A percentile compares a stretch with the other conserved stretches of the same genome.
Conservation (phyloP, 768 basidiomycete species). For the Panaeolus cyanescens region DNA sequence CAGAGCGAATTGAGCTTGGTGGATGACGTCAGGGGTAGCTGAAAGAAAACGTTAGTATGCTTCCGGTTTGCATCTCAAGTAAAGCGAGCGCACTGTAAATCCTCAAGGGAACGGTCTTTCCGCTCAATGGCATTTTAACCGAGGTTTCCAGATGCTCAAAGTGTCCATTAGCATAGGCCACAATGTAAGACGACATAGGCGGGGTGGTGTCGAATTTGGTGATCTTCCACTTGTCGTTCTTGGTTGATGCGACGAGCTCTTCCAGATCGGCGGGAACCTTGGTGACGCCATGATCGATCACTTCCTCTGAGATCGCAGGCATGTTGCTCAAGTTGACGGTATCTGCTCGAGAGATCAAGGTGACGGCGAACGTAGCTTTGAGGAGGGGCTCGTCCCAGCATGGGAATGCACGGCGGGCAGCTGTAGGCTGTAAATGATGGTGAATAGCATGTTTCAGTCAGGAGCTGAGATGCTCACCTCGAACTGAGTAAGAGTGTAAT, state of each 20-base stretch:
- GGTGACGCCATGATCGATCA: conserved; percentile 35
- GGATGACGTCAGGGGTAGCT: conserved; percentile 83
- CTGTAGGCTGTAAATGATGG: conserved; percentile 62
- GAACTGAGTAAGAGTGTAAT: conserved; percentile 88
- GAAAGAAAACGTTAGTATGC: conserved; percentile 5
- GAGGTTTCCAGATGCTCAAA: conserved; percentile 76
- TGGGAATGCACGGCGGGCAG: conserved; percentile 80
- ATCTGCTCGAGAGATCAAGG: conserved; percentile 75
- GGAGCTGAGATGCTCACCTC: conserved; percentile 46
- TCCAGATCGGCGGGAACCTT: conserved; percentile 25
- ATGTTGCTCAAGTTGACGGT: conserved; percentile 88
- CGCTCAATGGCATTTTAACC: conserved; percentile 78
- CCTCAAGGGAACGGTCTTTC: conserved; percentile 78
- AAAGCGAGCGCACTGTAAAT: conserved; percentile 65
- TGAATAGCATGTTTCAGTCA: not conserved
- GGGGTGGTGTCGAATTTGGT: conserved; percentile 83
- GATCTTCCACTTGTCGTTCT: conserved; percentile 71
- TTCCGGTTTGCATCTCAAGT: not conserved
- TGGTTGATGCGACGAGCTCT: conserved; percentile 44
- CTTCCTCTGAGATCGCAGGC: conserved; percentile 67
- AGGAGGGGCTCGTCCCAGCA: conserved; percentile 94
- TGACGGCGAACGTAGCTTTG: conserved; percentile 81
- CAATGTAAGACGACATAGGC: conserved; percentile 86
- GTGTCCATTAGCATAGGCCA: conserved; percentile 82
- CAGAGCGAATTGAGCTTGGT: conserved; percentile 84